Conservation (phyloP, 768 basidiomycete genomes). For the Auricularia heimuer region DNA sequence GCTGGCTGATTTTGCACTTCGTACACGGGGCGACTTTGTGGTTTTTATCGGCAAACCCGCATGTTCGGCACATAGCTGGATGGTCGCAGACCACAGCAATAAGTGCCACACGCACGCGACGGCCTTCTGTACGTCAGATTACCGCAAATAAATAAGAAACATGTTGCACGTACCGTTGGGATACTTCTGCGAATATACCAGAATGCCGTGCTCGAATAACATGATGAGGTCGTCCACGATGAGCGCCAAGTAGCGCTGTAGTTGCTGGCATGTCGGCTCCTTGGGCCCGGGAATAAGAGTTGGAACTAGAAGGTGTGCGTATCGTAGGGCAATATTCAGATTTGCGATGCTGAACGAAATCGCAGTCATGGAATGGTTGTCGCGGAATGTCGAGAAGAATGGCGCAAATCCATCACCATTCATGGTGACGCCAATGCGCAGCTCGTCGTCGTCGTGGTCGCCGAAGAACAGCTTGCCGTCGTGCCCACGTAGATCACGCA, state of each 20-base stretch:
- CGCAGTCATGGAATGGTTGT: background rate
- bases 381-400: background rate
- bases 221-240: conserved; percentile 21
- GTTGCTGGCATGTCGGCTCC: conserved; percentile 19
- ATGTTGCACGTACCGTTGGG: conserved; percentile 14
- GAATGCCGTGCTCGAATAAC: conserved; percentile 19
- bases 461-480: background rate
- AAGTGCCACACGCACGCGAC: conserved; percentile 16
- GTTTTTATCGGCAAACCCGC: conserved; percentile 18
- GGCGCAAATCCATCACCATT: background rate
- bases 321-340: background rate
- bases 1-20: conserved; percentile 15
- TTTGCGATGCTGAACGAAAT: conserved; percentile 4
- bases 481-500: background rate
- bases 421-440: background rate
- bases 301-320: conserved; percentile 12
- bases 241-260: conserved; percentile 18
- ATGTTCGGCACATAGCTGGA: conserved; percentile 20
- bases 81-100: conserved; percentile 22
- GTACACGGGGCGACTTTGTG: conserved; percentile 18
- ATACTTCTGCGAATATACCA: conserved; percentile 6
- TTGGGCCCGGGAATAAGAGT: conserved; percentile 20
- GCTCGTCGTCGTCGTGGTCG: background rate
- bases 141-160: background rate
- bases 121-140: conserved; percentile 9